Base-by-base conservation (phyloP, 371 early-diverging fungal genomes). In the Mucor indicus region DNA sequence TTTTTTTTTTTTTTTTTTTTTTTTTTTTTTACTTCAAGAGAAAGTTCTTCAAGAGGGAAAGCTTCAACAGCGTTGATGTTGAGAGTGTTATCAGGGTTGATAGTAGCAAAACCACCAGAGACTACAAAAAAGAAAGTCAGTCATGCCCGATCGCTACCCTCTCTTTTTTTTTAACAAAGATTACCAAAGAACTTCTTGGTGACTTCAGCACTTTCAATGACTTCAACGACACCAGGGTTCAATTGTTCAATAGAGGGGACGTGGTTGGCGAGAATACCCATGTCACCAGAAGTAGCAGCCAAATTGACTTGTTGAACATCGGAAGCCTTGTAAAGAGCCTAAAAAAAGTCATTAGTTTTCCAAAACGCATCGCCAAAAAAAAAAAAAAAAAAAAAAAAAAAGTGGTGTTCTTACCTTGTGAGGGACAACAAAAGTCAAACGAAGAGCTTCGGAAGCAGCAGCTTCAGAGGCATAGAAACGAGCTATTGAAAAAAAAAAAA, bases 191-290 rank as follows among this genome's bases (percentile, higher is more conserved):
- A 93, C 85, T 96, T 97, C 74, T 91, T 83, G 55, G 85, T 80
- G 61, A 85, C 84, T 61, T 77, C 80, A 53, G 82, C 76, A 51
- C 79, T 71, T 55, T 85, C 85, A 56, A 94, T 68, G 50, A 98
- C 76, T 64, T 93, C 95, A 43, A 93, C 53, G 32, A 97, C 69
- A 49, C 97, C 96, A 50, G 98, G 93, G 75, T 88, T 89, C 56
- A 98, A 87, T 82, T 97, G 93, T 64, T 95, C 92, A 62, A 98
- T 90, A 47, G 90, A 85, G 22, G 98, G 95, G 50, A 98, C 95
- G 84, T 98, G 98, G 80, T 91, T 89, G 64, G 96, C 95, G 40
- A 98, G 86, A 59, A 98, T 89, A 94, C 98, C 98, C 91, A 98
- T 91, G 69, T 94, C 95, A 57, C 98, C 98, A 42, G 92, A 89